Evolutionary conservation across 129 eudicot species (phyloP), one percentile per base, ranked within the genome.

Genomic region (Scalesia atractyloides): DNA sequence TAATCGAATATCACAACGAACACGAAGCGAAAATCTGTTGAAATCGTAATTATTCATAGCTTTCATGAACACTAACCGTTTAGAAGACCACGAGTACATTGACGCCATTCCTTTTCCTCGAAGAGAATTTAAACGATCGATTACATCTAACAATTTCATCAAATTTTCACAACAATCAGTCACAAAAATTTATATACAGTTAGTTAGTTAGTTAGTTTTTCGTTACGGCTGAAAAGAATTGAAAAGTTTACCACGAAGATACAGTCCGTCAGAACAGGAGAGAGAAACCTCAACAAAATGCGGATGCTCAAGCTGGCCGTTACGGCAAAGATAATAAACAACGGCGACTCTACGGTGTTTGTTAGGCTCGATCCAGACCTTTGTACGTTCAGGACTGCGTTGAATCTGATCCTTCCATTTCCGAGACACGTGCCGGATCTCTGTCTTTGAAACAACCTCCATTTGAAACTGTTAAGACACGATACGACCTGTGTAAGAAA

Each of bases 301-400:
- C 20, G 97, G 97, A 44, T 92, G 97, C 33, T 92, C 85, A 24
- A 92, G 96, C 22, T 92, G 97, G 51, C 96, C 97, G 34, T 92
- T 86, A 44, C 96, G 67, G 7, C 85, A 74, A 58, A 92, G 87
- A 13, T 92, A 92, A 53, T 92, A 92, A 74, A 92, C 86, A 12
- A 92, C 94, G 11, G 89, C 85, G 14, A 89, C 96, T 65, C 76
- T 77, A n/a, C 69, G 82, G 8, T 52, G 73, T 9, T 56, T 48
- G 12, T 74, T 72, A 3, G 90, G 90, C 52, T 88, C 88, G 14
- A 81, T 83, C 95, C 95, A 85, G 44, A 88, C 86, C 65, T 75
- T 85, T 72, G 72, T 85, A 7, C 86, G 83, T 46, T 86, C 88
- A 5, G 96, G 96, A 47, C 92, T 89, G 14, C 72, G 73, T 72